Base-by-base conservation (phyloP, 2,329 filamentous ascomycete genomes). In the Leptographium wingfieldii region DNA sequence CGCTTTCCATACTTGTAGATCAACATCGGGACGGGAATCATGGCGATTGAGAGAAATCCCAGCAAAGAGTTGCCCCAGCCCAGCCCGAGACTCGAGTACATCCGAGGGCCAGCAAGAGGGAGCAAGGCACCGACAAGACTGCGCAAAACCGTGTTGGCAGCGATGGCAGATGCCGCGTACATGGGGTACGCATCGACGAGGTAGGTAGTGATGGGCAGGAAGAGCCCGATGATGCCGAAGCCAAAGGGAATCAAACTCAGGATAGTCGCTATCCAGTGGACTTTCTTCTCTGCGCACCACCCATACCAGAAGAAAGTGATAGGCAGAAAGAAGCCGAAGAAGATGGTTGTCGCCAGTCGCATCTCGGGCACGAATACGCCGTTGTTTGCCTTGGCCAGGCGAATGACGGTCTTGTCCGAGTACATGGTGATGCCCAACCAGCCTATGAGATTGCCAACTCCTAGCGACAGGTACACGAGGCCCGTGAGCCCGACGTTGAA, bases 121-220 rank as follows among this genome's bases (percentile, higher is more conserved):
- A 86, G 69, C 56, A 83, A 68, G 4, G 79, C 81, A 16, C 82
- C 83, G 14, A 81, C 72, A 0, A 83, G 67, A 27, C 70, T 73
- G 38, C 83, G 70, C 3, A 85, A 68, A 0, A 85, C 77, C 0
- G 80, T 83, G 61, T 76, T 83, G 0, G 83, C 83, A 0, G 83
- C 84, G 1, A 84, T 76, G 0, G 80, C 84, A 16, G 74, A 76
- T 25, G 84, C 83, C 0, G 82, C 80, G 63, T 83, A 79, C 51
- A 74, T 69, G 0, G 76, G 73, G 66, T 80, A 86, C 1, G 77
- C 77, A 62, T 87, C 83, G 12, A 86, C 79, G n/a, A 86, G 73
- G 65, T 87, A 87, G 46, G 69, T 70, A 4, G 63, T 67, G 52
- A 71, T 65, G 22, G 70, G 69, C 48, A 72, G 61, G 58, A 69